Evolutionary conservation across 768 basidiomycete genomes (phyloP).

Genomic region (Clathrus columnatus): DNA sequence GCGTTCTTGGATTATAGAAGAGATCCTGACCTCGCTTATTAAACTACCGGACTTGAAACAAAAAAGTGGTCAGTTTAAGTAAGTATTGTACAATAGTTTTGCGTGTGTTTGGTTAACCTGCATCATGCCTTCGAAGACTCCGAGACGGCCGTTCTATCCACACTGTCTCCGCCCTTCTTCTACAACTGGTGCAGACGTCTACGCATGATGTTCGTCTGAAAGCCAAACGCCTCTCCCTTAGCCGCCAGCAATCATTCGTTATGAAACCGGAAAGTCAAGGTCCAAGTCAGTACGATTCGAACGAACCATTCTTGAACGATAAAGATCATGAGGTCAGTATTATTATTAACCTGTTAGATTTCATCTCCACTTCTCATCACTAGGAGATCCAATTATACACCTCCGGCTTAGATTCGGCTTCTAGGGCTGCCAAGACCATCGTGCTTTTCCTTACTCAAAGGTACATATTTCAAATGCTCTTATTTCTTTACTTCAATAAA

Average conservation of each 20-base stretch:
- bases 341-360: background rate
- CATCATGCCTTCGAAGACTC: constrained; percentile 40
- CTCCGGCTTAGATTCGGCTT: constrained; percentile 70
- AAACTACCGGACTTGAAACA: constrained; percentile 87
- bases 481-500: constrained; percentile 8
- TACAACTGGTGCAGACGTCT: constrained; percentile 96
- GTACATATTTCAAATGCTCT: constrained; percentile 20
- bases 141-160: constrained; percentile 88
- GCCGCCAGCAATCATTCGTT: constrained; percentile 51
- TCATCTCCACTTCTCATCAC: background rate
- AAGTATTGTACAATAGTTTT: constrained; percentile 17
- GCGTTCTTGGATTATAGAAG: constrained; percentile 95
- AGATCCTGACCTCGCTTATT: constrained; percentile 83
- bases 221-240: constrained; percentile 51
- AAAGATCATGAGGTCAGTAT: constrained; percentile 50
- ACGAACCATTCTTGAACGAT: constrained; percentile 55
- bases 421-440: constrained; percentile 78
- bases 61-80: constrained; percentile 86
- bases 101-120: background rate
- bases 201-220: constrained; percentile 78
- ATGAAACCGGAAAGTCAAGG: constrained; percentile 52
- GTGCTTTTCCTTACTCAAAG: constrained; percentile 66
- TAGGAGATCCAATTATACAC: constrained; percentile 68
- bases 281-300: constrained; percentile 28
- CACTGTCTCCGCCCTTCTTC: constrained; percentile 83